phyloP scores from a whole-genome alignment of 768 basidiomycete species.

The Phylloporus sp. region DNA sequence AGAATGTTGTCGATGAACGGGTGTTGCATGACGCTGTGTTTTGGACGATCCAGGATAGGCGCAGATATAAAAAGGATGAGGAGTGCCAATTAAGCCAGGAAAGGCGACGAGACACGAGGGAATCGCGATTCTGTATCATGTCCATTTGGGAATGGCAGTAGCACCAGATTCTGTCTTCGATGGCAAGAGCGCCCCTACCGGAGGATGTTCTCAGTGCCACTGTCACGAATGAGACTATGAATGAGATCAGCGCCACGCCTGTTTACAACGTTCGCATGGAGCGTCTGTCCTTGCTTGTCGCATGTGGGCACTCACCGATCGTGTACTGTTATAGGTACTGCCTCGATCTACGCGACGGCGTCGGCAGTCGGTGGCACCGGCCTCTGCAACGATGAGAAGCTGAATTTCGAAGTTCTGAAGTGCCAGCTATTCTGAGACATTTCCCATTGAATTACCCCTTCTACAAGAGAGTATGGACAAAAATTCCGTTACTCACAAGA shows the following conservation, averaged over 20 bases:
- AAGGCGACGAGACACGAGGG: constrained; percentile 2
- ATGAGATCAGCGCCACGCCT: constrained; percentile 10
- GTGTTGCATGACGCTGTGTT: constrained; percentile 15
- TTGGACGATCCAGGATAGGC: not conserved
- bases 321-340: not conserved
- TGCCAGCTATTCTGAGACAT: not conserved
- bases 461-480: not conserved
- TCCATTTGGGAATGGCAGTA: constrained; percentile 6
- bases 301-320: not conserved
- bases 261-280: not conserved
- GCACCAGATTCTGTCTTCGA: constrained; percentile 1
- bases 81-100: constrained; percentile 6
- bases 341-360: not conserved
- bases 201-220: constrained; percentile 5
- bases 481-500: constrained; percentile 1
- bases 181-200: constrained; percentile 1
- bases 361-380: not conserved
- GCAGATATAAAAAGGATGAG: constrained; percentile 10
- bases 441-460: not conserved
- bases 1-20: constrained; percentile 40
- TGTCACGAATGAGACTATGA: constrained; percentile 5
- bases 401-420: not conserved
- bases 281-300: not conserved
- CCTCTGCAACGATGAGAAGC: not conserved
- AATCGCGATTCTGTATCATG: not conserved